Base-by-base conservation (phyloP, 495 filamentous ascomycete genomes). In the Echria macrotheca region DNA sequence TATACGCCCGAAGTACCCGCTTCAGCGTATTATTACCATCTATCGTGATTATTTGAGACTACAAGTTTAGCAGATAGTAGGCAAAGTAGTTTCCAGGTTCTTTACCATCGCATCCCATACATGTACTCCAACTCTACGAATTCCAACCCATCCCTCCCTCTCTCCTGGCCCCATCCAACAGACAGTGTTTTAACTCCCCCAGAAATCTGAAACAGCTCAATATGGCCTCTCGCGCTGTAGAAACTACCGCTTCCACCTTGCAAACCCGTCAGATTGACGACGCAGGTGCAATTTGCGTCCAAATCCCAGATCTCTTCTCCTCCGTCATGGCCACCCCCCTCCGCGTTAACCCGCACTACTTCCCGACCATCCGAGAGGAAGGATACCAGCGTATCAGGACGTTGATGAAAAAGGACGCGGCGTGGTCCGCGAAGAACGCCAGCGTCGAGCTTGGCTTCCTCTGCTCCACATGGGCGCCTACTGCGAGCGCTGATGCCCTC, bases 281-380 rank as follows among this genome's bases (percentile, higher is more conserved):
- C n/a, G 32, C 70, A 72, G 57, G 91, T 78, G 11, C 42, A n/a
- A 12, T 24, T 14, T 40, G 46, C 14, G 25, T 49, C 46, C 33
- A 22, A 17, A 49, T 49, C 35, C 46, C 46, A 9, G 47, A 50
- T 12, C 47, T 50, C 37, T 50, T 50, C 37, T 42, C 47, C 37
- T 50, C 47, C 12, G 17, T 50, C 47, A 50, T 50, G 47, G n/a
- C 47, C 7, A 21, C 17, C 11, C 12, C 12, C 24, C 23, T 50
- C 38, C 47, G 25, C 22, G 17, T 50, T 4, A 41, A 42, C 38
- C 47, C 47, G 14, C 47, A 50, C 25, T 50, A 50, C 37, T 47
- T 47, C 28, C 22, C 47, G 4, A 41, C 14, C 17, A 18, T 50
- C 37, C 22, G 37, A 3, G 22, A 10, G 1, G 15, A 22, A 21